Evolutionary conservation across 139 green algal genomes (phyloP).

Genomic region (Chlorella sorokiniana): DNA sequence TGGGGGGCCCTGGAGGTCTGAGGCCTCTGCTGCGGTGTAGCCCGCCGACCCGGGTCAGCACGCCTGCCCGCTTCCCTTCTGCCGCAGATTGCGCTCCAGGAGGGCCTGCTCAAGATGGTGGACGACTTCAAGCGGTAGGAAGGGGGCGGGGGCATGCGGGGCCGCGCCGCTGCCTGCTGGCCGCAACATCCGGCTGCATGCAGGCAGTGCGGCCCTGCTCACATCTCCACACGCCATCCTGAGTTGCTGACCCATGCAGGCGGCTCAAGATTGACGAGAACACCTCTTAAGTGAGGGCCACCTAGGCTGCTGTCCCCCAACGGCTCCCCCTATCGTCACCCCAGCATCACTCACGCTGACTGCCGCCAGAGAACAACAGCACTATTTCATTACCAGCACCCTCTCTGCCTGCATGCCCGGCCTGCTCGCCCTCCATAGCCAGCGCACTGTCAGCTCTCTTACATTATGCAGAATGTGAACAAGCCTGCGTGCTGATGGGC

Average conservation of each 20-base stretch:
- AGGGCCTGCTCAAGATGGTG: slow-evolving; percentile 93
- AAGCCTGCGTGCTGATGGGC: no score
- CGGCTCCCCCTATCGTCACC: no score
- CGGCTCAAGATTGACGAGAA: neutral
- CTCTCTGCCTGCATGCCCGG: no score
- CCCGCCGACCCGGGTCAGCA: neutral
- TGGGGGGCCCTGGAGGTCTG: no score
- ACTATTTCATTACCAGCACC: no score
- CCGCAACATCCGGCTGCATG: neutral
- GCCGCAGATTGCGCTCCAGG: slow-evolving; percentile 58
- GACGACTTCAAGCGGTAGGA: slow-evolving; percentile 88
- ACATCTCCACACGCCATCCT: neutral
- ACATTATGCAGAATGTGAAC: no score
- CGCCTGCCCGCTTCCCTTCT: neutral
- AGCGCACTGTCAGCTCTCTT: no score
- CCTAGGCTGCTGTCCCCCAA: no score
- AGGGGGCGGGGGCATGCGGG: neutral
- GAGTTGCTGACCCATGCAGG: neutral
- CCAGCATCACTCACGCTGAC: no score
- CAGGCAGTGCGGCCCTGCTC: neutral
- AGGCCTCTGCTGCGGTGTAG: neutral
- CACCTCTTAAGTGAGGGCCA: neutral
- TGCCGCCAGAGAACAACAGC: no score
- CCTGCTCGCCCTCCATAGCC: no score
- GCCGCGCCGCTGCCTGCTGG: no score